phyloP scores from a whole-genome alignment of 306 rosid species.

The Herpetospermum pedunculosum region DNA sequence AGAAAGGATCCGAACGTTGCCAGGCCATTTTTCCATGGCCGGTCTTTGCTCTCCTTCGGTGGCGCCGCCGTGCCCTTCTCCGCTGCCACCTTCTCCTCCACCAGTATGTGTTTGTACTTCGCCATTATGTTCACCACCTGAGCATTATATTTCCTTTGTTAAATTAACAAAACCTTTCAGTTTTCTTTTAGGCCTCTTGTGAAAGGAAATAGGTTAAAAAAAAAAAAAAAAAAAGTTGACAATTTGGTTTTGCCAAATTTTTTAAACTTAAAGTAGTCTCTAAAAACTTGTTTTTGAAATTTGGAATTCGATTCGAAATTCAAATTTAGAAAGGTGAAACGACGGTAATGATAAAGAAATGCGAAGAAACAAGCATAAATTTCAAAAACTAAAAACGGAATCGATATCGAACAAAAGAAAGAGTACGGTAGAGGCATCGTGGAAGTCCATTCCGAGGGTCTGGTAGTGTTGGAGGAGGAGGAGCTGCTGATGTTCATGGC shows the following conservation, averaged over 20 bases:
- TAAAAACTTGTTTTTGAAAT: too few species aligned
- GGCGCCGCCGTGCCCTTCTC: slow-evolving; percentile 29
- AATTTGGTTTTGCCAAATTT: too few species aligned
- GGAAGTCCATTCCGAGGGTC: slow-evolving; percentile 40
- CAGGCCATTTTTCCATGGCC: slow-evolving; percentile 54
- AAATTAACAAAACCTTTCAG: too few species aligned
- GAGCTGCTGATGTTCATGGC: slow-evolving; percentile 16
- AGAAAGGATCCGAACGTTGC: slow-evolving; percentile 37
- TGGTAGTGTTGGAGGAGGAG: slow-evolving; percentile 32
- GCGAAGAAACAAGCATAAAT: too few species aligned
- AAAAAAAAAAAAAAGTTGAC: background rate
- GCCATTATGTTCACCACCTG: slow-evolving; percentile 53
- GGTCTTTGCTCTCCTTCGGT: slow-evolving; percentile 21
- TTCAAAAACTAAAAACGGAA: too few species aligned
- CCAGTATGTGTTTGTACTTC: slow-evolving; percentile 40
- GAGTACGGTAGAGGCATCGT: slow-evolving; percentile 36
- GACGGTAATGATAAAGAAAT: too few species aligned
- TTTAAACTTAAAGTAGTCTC: too few species aligned
- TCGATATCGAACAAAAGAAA: too few species aligned
- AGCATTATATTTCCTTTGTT: background rate
- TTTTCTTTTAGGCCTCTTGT: too few species aligned
- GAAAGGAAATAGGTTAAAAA: too few species aligned
- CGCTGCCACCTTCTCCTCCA: slow-evolving; percentile 43
- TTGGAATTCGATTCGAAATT: too few species aligned
- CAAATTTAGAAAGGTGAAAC: too few species aligned